These are phyloP conservation scores for Yamadazyma mexicana DNA, from an alignment of 1,139 yeast species.

Conservation along the genomic window DNA sequence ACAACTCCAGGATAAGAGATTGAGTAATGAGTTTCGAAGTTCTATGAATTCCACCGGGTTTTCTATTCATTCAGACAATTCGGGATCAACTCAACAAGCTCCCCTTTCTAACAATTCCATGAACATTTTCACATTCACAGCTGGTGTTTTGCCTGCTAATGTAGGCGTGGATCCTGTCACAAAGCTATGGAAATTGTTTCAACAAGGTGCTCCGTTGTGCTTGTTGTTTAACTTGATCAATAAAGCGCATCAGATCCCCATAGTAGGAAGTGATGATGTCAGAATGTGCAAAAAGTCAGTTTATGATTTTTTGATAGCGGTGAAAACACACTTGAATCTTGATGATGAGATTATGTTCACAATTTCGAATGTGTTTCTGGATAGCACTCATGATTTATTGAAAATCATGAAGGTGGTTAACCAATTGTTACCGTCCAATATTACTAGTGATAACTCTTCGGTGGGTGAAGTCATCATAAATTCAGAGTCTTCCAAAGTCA, in stretches of 20 bases:
- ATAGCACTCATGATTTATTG: constrained; percentile 74
- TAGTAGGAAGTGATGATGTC: constrained; percentile 72
- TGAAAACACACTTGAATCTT: constrained; percentile 72
- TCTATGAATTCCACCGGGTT: constrained; percentile 22
- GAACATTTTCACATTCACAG: constrained; percentile 60
- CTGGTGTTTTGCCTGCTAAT: constrained; percentile 74
- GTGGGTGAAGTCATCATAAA: constrained; percentile 34
- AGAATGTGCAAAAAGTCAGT: constrained; percentile 86
- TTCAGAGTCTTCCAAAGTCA: constrained; percentile 71
- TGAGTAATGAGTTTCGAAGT: constrained; percentile 26
- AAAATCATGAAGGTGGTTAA: constrained; percentile 73
- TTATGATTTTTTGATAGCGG: constrained; percentile 86
- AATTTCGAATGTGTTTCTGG: constrained; percentile 84
- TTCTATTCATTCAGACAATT: constrained; percentile 25
- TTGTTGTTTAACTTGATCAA: constrained; percentile 66
- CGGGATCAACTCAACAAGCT: constrained; percentile 7
- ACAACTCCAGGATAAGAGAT: constrained; percentile 24
- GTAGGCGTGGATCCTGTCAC: constrained; percentile 88
- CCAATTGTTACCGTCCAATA: constrained; percentile 36
- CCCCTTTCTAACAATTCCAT: constrained; percentile 15
- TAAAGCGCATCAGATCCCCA: constrained; percentile 41
- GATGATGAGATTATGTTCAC: constrained; percentile 81
- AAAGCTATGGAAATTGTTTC: constrained; percentile 82
- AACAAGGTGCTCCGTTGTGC: constrained; percentile 92
- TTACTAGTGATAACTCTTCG: constrained; percentile 15